These are phyloP conservation scores for Xerocomus minutiporus DNA, from an alignment of 1,284 basidiomycete species.

Conservation along the genomic window DNA sequence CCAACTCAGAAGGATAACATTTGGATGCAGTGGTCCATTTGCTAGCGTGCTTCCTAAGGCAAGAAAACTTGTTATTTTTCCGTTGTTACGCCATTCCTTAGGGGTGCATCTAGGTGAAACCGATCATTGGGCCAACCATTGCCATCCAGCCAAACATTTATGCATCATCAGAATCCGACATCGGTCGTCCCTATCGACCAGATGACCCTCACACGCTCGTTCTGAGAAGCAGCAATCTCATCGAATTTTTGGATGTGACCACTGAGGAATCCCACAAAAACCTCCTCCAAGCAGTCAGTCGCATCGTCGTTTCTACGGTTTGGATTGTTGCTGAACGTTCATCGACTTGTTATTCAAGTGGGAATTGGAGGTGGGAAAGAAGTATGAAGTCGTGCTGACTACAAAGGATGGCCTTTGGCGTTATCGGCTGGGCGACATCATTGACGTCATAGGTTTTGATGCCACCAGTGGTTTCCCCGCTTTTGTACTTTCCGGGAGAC, in stretches of 20 bases:
- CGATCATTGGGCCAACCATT: background rate
- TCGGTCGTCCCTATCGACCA: background rate
- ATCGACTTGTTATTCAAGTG: background rate
- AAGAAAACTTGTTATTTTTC: background rate
- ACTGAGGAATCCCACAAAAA: background rate
- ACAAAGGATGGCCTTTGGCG: constrained; percentile 25
- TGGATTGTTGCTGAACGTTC: background rate
- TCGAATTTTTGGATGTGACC: background rate
- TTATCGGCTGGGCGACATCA: constrained; percentile 24
- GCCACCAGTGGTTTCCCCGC: constrained; percentile 12
- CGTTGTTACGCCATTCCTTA: background rate
- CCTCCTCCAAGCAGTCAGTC: background rate
- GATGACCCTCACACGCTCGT: background rate
- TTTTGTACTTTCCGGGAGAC: background rate
- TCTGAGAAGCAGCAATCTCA: background rate
- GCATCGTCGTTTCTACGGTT: background rate
- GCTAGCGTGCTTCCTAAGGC: background rate
- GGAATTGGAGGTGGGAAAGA: background rate
- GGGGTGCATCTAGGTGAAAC: background rate
- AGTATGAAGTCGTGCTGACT: constrained; percentile 22
- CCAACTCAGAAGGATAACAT: background rate
- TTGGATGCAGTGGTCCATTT: background rate
- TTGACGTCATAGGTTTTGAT: constrained; percentile 22
- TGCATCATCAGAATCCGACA: background rate
- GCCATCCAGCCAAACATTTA: background rate